Evolutionary conservation across 2,329 filamentous ascomycete genomes (phyloP), one percentile per base, ranked within the genome.

Genomic region (Lithohypha guttulata): DNA sequence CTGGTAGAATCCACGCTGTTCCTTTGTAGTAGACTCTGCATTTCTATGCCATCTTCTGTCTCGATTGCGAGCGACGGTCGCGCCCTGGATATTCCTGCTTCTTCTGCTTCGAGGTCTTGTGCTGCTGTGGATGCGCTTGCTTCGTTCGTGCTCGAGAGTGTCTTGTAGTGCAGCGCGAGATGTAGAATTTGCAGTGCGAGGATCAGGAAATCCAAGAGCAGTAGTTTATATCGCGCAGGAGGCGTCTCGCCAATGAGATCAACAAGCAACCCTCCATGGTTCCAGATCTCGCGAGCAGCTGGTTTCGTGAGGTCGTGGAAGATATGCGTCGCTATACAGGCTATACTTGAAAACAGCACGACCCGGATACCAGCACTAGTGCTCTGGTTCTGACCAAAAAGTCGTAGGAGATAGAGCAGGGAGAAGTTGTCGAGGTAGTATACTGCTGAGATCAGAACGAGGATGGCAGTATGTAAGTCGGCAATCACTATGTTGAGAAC

Each of bases 101-200:
- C 35, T 39, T 39, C 35, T 20, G 35, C 35, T 7, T 39, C 35
- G 4, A 39, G 35, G 18, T 39, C 35, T 22, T 39, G 35, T 6
- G 25, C 27, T 30, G 34, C 3, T 14, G 25, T n/a, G 7, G 34
- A 6, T n/a, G 34, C 17, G 11, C 23, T 39, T 3, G 35, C 10
- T 8, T 8, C 17, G 18, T 13, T 22, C 5, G 35, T 13, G 26
- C 17, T 13, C 6, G 15, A 26, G 17, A 39, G 11, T n/a, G 27
- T 22, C 35, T 39, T 39, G 35, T 39, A 39, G 20, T 39, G 17
- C 3, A 39, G 17, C 8, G 35, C 26, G 4, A 39, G 35, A 19
- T 39, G 27, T 7, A 39, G 27, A n/a, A 39, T 20, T 14, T 39
- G 35, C n/a, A 39, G 26, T 3, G 17, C 27, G 35, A 39, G 14